These are phyloP conservation scores for Annona squamosa DNA, from an alignment of 164 flowering plant genomes.

Conservation along the genomic window DNA sequence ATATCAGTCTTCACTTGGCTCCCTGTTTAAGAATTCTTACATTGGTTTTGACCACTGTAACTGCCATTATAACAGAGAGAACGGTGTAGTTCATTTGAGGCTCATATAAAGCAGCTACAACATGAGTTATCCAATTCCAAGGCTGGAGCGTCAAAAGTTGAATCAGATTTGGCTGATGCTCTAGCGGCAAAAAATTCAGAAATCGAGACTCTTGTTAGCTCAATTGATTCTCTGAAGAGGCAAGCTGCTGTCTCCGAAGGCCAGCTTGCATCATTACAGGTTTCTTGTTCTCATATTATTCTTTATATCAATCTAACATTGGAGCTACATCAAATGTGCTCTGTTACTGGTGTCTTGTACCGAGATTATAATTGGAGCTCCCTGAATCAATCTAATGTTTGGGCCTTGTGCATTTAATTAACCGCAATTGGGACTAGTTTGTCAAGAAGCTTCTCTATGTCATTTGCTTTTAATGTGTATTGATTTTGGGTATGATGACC, in stretches of 20 bases:
- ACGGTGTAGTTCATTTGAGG: constrained; percentile 65
- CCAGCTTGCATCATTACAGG: constrained; percentile 87
- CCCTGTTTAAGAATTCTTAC: not conserved
- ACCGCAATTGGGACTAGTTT: not conserved
- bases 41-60: not conserved
- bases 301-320: not conserved
- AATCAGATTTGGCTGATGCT: constrained; percentile 78
- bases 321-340: too few relatives aligned
- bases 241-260: constrained; percentile 87
- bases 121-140: constrained; percentile 64
- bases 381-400: not conserved
- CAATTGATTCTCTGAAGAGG: constrained; percentile 75
- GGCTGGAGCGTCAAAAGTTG: constrained; percentile 55
- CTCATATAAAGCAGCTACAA: constrained; percentile 71
- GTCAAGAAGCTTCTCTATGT: not conserved
- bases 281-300: constrained; percentile 13
- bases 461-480: too few relatives aligned
- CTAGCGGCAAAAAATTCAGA: constrained; percentile 90
- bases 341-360: too few relatives aligned
- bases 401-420: not conserved
- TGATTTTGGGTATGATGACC: too few relatives aligned
- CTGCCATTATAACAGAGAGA: constrained; percentile 56
- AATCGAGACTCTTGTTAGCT: constrained; percentile 66
- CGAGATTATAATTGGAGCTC: too few relatives aligned
- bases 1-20: not conserved